Conservation (phyloP, 2,329 filamentous ascomycete species). For the Bimuria novae-zelandiae region DNA sequence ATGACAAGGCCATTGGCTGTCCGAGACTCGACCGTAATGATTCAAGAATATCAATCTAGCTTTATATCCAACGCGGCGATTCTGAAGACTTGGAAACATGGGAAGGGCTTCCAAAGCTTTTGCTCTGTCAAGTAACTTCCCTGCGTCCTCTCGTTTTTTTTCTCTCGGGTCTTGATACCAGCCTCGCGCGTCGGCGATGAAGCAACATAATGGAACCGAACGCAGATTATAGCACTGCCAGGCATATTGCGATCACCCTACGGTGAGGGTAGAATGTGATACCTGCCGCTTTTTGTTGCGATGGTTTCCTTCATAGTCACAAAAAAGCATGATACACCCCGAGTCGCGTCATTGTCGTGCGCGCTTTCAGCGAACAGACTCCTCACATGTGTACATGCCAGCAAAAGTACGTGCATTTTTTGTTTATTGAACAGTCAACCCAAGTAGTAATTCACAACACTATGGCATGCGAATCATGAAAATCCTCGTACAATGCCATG, state of each 20-base stretch:
- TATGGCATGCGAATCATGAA: neutral
- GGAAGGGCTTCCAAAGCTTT: slow-evolving; percentile 7
- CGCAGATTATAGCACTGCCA: no score
- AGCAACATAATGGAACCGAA: no score
- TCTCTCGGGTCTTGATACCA: no score
- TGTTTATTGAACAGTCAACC: neutral
- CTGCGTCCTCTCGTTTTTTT: neutral
- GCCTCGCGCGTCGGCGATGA: no score
- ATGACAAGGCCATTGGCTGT: slow-evolving; percentile 6
- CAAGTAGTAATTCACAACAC: neutral
- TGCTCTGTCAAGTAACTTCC: neutral
- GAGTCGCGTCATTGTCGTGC: no score
- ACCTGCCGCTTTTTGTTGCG: no score
- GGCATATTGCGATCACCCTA: no score
- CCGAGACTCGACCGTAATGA: neutral
- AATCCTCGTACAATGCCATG: slow-evolving; percentile 1
- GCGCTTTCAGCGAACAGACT: no score
- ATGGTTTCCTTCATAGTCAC: no score
- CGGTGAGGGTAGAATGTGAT: no score
- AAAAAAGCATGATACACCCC: no score
- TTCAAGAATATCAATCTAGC: neutral
- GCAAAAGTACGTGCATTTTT: neutral
- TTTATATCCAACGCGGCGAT: slow-evolving; percentile 7
- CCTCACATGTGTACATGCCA: no score
- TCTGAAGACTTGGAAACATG: slow-evolving; percentile 1